These are phyloP conservation scores for Rhizopogon roseolus DNA, from an alignment of 768 basidiomycete species.

Conservation along the genomic window DNA sequence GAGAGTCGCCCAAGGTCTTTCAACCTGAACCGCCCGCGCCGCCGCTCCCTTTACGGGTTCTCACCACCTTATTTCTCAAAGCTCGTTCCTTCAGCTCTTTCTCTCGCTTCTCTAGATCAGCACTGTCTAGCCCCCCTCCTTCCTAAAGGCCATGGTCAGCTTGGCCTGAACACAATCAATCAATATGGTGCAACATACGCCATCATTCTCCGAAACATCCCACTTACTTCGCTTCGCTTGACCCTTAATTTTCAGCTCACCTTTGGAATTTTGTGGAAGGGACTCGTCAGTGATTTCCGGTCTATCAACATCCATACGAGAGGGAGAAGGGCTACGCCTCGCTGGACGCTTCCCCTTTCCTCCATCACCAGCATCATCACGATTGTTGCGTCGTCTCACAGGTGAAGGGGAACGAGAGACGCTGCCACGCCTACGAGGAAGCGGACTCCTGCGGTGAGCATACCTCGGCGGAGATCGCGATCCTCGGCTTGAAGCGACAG, in stretches of 20 bases:
- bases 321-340: conserved; percentile 23
- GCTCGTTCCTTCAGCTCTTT: conserved; percentile 80
- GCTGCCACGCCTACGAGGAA: conserved; percentile 29
- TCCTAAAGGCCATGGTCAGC: not conserved
- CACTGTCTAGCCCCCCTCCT: conserved; percentile 15
- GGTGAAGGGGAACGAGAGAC: conserved; percentile 33
- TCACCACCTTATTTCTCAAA: conserved; percentile 76
- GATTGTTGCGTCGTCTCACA: conserved; percentile 26
- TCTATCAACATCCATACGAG: conserved; percentile 16
- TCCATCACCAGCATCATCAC: conserved; percentile 9
- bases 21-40: conserved; percentile 9
- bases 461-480: conserved; percentile 38
- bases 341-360: conserved; percentile 13
- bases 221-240: conserved; percentile 58
- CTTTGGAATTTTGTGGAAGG: conserved; percentile 27
- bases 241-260: conserved; percentile 74
- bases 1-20: not conserved
- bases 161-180: not conserved
- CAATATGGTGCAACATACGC: not conserved
- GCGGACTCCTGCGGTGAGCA: conserved; percentile 42
- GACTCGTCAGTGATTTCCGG: conserved; percentile 22
- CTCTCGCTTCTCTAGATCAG: conserved; percentile 63
- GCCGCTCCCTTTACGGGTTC: conserved; percentile 54
- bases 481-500: conserved; percentile 31
- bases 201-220: conserved; percentile 30